Percentiles rank a stretch among this genome's conserved stretches.
Conservation (phyloP, 2,329 filamentous ascomycete species). For the Paracoccidioides lutzii region DNA sequence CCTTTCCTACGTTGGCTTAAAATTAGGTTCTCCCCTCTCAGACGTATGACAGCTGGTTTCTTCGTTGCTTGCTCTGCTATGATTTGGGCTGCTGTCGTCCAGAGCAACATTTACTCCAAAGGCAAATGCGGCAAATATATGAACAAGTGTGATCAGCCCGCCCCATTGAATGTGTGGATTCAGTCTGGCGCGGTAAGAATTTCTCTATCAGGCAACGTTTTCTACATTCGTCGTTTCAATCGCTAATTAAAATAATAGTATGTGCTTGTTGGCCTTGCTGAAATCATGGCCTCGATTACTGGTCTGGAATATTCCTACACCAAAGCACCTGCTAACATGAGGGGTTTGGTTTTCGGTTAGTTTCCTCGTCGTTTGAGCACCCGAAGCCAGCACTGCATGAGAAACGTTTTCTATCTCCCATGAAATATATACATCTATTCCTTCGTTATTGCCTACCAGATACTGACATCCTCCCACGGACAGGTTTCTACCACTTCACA, state of each 20-base stretch:
- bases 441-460: too few species aligned
- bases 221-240: neutral
- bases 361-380: neutral
- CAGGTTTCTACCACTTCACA: slow-evolving; percentile 56
- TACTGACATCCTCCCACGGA: slow-evolving; percentile 10
- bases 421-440: neutral
- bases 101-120: slow-evolving; percentile 46
- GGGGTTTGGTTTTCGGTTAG: slow-evolving; percentile 45
- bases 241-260: slow-evolving; percentile 6
- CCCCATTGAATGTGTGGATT: slow-evolving; percentile 5
- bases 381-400: too few species aligned
- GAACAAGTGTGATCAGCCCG: slow-evolving; percentile 35
- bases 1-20: slow-evolving; percentile 40
- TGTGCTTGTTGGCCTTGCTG: slow-evolving; percentile 17
- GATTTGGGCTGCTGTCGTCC: slow-evolving; percentile 44
- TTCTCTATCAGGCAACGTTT: neutral
- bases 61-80: slow-evolving; percentile 40
- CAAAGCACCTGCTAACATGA: slow-evolving; percentile 65
- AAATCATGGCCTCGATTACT: slow-evolving; percentile 31
- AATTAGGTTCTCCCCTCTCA: slow-evolving; percentile 47
- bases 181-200: slow-evolving; percentile 4
- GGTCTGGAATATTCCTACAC: slow-evolving; percentile 59
- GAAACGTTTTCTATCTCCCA: neutral
- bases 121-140: slow-evolving; percentile 48
- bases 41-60: slow-evolving; percentile 44